Percentiles rank a stretch among this genome's conserved stretches.
phyloP scores from a whole-genome alignment of 2,329 filamentous ascomycete species.

The Sordariomycetes sp. region DNA sequence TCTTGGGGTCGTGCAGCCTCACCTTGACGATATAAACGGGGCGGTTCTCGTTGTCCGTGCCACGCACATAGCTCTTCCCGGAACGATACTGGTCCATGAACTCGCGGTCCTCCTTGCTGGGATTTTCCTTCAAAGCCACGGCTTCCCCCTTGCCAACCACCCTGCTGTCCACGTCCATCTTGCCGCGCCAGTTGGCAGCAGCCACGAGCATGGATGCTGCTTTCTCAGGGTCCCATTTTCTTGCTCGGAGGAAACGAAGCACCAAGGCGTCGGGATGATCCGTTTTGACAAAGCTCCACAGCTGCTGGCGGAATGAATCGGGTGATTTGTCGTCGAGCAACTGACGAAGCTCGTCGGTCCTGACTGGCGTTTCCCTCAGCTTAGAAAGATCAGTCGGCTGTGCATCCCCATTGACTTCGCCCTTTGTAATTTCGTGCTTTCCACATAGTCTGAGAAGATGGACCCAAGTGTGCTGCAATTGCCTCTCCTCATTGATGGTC shows the following conservation, averaged over 20 bases:
- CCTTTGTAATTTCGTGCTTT: background rate
- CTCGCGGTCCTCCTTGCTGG: slow-evolving; percentile 15
- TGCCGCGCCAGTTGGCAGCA: slow-evolving; percentile 24
- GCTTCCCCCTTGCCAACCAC: slow-evolving; percentile 23
- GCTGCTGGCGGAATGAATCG: background rate
- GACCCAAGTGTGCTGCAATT: background rate
- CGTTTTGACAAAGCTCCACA: slow-evolving; percentile 11
- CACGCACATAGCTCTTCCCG: slow-evolving; percentile 28
- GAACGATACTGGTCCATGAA: slow-evolving; percentile 26
- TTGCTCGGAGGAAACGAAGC: slow-evolving; percentile 28
- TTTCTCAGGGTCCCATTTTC: slow-evolving; percentile 28
- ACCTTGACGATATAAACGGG: slow-evolving; percentile 26
- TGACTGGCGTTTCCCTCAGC: background rate
- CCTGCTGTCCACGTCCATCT: slow-evolving; percentile 19
- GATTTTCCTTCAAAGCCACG: slow-evolving; percentile 14
- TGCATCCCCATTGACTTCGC: no score
- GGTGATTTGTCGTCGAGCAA: slow-evolving; percentile 12
- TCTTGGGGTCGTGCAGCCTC: slow-evolving; percentile 19
- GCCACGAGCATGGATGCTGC: slow-evolving; percentile 27
- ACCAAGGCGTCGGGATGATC: slow-evolving; percentile 27
- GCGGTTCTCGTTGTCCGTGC: slow-evolving; percentile 21
- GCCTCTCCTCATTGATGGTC: background rate
- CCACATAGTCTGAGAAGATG: background rate
- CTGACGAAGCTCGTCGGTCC: slow-evolving; percentile 10
- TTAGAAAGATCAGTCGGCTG: no score